Evolutionary conservation across 2,329 filamentous ascomycete species (phyloP), one percentile per base, ranked within the genome.

Genomic region (Apiospora phragmitis): DNA sequence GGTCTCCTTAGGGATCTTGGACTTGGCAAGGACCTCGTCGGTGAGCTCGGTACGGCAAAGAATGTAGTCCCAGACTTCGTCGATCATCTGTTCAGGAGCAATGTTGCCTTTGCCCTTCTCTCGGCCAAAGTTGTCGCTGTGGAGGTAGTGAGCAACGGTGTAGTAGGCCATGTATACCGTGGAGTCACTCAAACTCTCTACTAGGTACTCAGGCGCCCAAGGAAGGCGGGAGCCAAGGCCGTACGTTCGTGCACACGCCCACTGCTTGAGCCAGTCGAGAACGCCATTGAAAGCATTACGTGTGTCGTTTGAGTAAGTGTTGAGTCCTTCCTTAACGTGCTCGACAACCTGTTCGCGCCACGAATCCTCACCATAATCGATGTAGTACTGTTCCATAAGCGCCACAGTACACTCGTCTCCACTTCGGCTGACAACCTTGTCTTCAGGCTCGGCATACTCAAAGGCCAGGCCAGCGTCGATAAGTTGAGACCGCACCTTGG

Each of bases 11-110:
- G 90, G 86, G 72, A 98, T 97, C 49, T 91, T 91, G 71, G 90
- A 92, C 70, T 89, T 85, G 73, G 84, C 80, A 67, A 91, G 81
- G 47, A 94, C 84, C 21, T 92, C 89, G 38, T 95, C 88, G 72
- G 86, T 87, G 70, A 92, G 81, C 67, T 94, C 91, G 24, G 90
- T 89, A 70, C 94, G 90, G 79, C 90, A 92, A 84, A 98, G 98
- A 75, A 98, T 85, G 80, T 97, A 98, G 82, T 99, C 95, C 94
- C 95, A 99, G 65, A 97, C 93, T 76, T 97, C 94, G 75, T 98
- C 95, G 11, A 88, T 94, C 92, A 98, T 95, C 82, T 98, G 94
- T 71, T 96, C 93, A 1, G 94, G 85, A 59, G 87, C 89, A 74
- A 98, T 88, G 73, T 92, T 89, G 68, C 91, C 86, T 43, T 88